Evolutionary conservation across 2,329 filamentous ascomycete genomes (phyloP), one percentile per base, ranked within the genome.

Genomic region (Alternaria ethzedia): DNA sequence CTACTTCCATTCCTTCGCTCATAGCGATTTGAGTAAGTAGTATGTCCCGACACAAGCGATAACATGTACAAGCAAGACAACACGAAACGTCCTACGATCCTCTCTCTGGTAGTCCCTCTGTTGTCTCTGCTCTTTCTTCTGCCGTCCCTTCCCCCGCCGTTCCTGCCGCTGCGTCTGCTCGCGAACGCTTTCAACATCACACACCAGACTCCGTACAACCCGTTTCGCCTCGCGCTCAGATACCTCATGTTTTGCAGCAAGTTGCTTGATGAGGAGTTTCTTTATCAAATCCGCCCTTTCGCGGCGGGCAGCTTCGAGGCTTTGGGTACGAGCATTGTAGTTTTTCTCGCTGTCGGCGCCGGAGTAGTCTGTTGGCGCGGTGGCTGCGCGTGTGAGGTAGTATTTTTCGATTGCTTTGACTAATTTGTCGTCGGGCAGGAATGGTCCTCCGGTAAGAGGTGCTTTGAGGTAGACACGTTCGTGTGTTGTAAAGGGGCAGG

Each of bases 11-110:
- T 5, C 3, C 36, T 41, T 17, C 36, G n/a, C 36, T 41, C 36
- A 17, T 41, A n/a, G 36, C 8, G 15, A 41, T 36, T 36, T 4
- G 3, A 36, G 2, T 3, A 36, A 36, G 30, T 15, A 36, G 13
- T 0, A 15, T 4, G 4, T 36, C 30, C 30, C 30, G 30, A 36
- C 2, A 0, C 0, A 36, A 36, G 0, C 13, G 2, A 36, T 9
- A 36, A 4, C 32, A 0, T 1, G 32, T 36, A 1, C 32, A 10
- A 36, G 30, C 2, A 36, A 4, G 3, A 15, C 30, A 36, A 1
- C 0, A 30, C 28, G 11, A 30, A 30, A 30, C 3, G 28, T 30
- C 6, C 5, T 1, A 30, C 5, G 28, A 30, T 13, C 2, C 30
- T 32, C 6, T 8, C 30, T 32, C 30, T 32, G 1, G 30, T 17